Base-by-base conservation (phyloP, 352 stramenopile genomes). In the Pythium volutum region DNA sequence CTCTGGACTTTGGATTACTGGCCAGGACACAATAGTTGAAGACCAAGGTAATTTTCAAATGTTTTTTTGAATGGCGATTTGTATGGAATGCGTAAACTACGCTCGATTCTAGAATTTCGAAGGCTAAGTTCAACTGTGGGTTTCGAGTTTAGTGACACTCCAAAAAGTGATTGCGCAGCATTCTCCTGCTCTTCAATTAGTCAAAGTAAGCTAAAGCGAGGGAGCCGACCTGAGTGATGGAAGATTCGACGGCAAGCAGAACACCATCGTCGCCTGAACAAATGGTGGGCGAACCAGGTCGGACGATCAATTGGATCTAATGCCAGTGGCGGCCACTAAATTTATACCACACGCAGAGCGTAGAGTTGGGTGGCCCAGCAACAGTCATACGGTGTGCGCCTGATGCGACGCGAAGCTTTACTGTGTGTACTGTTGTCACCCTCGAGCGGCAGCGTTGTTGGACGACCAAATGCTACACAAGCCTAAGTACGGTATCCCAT, bases 191-290 rank as follows among this genome's bases (percentile, higher is more conserved):
- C 11, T 38, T 33, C 10, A 4, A n/a, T 29, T 3, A 11, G 0
- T 12, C 2, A 0, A 4, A 23, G 16, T 33, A 1, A 10, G 58
- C 38, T 59, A 52, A 57, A 55, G 18, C 18, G 29, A 38, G 22
- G 58, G 43, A 57, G 11, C 39, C 39, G 49, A 38, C 38, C 47
- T 45, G 7, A 14, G 23, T 11, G 49, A 42, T 52, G 49, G 58
- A 65, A 65, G 58, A 65, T 65, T 65, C 58, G 58, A 54, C 49
- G 49, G 47, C 39, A 51, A n/a, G 14, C 11, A 31, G 55, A 62
- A 62, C 43, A 42, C 55, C 7, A 16, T 55, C 43, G 55, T 51
- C 45, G 45, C 1, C 23, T 8, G 5, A 33, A 34, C 43, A 33
- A 48, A 26, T 25, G n/a, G 11, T 33, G 29, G 31, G 22, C 31